phyloP scores from a whole-genome alignment of 768 basidiomycete species.

The Psilocybe sp. region DNA sequence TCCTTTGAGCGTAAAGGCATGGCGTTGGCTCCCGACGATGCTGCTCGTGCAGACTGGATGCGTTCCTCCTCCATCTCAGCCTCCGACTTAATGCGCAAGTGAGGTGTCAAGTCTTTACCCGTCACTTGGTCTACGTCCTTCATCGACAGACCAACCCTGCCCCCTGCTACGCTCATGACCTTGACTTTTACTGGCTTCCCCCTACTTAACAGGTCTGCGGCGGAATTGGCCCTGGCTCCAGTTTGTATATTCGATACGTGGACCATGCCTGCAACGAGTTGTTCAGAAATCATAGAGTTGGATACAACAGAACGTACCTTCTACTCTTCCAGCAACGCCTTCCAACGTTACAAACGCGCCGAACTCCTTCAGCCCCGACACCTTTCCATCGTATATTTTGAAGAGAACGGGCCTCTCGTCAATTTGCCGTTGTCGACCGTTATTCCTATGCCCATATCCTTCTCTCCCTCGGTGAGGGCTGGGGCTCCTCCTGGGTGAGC shows the following conservation, averaged over 20 bases:
- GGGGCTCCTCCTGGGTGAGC: slow-evolving; percentile 47
- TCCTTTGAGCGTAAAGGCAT: slow-evolving; percentile 66
- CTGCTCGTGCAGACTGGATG: slow-evolving; percentile 51
- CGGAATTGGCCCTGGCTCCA: slow-evolving; percentile 81
- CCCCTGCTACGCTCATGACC: slow-evolving; percentile 89
- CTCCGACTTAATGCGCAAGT: slow-evolving; percentile 91
- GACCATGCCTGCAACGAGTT: slow-evolving; percentile 73
- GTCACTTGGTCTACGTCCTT: slow-evolving; percentile 94
- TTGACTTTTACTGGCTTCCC: slow-evolving; percentile 92
- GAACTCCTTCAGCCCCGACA: slow-evolving; percentile 88
- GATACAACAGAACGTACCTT: slow-evolving; percentile 58
- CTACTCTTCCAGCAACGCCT: slow-evolving; percentile 78
- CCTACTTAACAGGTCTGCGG: slow-evolving; percentile 81
- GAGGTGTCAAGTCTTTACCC: slow-evolving; percentile 90
- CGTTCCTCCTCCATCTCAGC: slow-evolving; percentile 89
- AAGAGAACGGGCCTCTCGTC: slow-evolving; percentile 88
- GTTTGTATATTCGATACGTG: slow-evolving; percentile 92
- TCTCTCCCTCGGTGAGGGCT: slow-evolving; percentile 60
- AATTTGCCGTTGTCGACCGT: slow-evolving; percentile 37
- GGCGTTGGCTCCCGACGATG: slow-evolving; percentile 80
- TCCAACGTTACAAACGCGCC: slow-evolving; percentile 93
- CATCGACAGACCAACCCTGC: slow-evolving; percentile 86
- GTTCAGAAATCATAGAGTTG: background rate
- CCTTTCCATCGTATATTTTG: slow-evolving; percentile 91
- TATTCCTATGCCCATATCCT: slow-evolving; percentile 31